These are phyloP conservation scores for Mycosphaerelloides madeirae DNA, from an alignment of 2,329 filamentous ascomycete species.

Conservation along the genomic window DNA sequence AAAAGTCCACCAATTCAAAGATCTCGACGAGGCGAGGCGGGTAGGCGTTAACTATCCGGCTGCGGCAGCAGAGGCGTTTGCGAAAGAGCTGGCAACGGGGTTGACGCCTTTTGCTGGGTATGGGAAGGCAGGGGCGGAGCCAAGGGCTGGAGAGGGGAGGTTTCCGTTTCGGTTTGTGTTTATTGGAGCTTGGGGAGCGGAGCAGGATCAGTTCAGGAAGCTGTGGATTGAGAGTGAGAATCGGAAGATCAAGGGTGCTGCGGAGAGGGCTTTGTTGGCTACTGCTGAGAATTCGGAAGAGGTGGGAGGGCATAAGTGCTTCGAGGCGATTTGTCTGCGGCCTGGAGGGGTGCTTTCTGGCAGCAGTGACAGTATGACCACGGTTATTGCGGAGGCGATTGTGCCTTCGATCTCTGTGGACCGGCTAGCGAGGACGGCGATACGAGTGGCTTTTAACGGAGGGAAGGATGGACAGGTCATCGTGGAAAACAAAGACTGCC, in stretches of 20 bases:
- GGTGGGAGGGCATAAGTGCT: conserved; percentile 28
- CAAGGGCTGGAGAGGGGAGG: conserved; percentile 21
- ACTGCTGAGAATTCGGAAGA: conserved; percentile 26
- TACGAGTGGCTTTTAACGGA: conserved; percentile 28
- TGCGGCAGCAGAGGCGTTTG: conserved; percentile 31
- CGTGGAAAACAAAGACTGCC: conserved; percentile 33
- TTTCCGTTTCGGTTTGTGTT: conserved; percentile 44
- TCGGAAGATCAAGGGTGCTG: conserved; percentile 35
- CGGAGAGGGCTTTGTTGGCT: conserved; percentile 34
- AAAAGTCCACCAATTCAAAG: conserved; percentile 21
- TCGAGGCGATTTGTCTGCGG: conserved; percentile 33
- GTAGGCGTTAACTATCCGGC: conserved; percentile 31
- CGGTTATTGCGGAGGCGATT: conserved; percentile 27
- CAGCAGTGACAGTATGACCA: conserved; percentile 28
- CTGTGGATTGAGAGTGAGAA: conserved; percentile 35
- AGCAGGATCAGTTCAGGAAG: conserved; percentile 36
- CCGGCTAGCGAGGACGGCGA: conserved; percentile 28
- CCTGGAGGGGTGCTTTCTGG: conserved; percentile 30
- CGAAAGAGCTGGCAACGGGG: conserved; percentile 22
- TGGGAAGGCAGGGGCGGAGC: conserved; percentile 7
- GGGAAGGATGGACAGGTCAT: conserved; percentile 29
- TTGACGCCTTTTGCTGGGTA: conserved; percentile 23
- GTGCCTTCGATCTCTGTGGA: conserved; percentile 30
- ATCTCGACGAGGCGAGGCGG: conserved; percentile 28
- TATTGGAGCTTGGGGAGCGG: conserved; percentile 35